Evolutionary conservation across 257 asterid genomes (phyloP).

Genomic region (Nicotiana noctiflora): DNA sequence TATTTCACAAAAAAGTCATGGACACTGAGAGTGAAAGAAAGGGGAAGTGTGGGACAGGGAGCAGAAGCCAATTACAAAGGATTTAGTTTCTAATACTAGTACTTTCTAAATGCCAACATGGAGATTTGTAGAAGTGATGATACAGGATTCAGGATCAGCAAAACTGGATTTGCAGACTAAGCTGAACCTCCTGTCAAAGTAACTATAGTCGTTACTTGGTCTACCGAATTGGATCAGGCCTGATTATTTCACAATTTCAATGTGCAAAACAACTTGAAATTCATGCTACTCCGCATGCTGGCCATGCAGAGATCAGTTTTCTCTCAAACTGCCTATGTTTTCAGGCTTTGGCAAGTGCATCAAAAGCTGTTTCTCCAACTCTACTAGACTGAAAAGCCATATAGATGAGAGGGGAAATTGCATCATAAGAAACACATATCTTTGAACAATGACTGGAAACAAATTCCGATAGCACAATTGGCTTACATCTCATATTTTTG

Average conservation of each 20-base stretch:
- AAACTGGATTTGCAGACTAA: neutral
- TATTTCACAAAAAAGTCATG: neutral
- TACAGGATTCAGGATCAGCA: neutral
- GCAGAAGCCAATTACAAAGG: neutral
- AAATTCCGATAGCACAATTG: neutral
- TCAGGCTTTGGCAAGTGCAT: slow-evolving; percentile 39
- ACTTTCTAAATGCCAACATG: neutral
- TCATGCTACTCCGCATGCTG: neutral
- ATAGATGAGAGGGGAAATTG: slow-evolving; percentile 1
- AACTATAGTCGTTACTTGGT: neutral
- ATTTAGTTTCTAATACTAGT: neutral
- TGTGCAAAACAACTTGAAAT: neutral
- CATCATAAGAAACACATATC: neutral
- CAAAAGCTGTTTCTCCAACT: slow-evolving; percentile 79
- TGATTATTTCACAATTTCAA: neutral
- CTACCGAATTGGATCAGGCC: neutral
- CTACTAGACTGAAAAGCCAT: slow-evolving; percentile 55
- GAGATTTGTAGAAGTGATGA: neutral
- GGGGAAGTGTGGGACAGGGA: neutral
- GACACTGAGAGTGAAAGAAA: neutral
- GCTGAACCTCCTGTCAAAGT: neutral
- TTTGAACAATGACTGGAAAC: neutral
- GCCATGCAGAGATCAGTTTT: neutral
- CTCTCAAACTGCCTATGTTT: neutral
- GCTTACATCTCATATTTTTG: slow-evolving; percentile 74